These are phyloP conservation scores for Penicillium sumatraense DNA, from an alignment of 2,329 filamentous ascomycete species.

Conservation along the genomic window DNA sequence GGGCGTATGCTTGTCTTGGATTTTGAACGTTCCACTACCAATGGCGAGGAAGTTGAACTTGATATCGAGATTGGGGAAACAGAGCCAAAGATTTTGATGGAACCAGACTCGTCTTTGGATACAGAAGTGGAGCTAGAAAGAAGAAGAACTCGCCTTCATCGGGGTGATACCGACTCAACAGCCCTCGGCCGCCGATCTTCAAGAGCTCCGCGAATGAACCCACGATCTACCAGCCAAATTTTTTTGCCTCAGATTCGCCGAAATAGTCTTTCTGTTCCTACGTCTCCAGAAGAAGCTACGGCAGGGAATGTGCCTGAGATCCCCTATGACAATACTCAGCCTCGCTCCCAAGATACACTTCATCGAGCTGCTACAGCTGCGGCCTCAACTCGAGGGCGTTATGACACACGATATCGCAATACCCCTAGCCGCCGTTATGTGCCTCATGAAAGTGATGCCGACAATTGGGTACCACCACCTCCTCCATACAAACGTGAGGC, in stretches of 20 bases:
- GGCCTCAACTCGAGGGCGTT: slow-evolving; percentile 70
- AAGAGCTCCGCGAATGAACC: slow-evolving; percentile 27
- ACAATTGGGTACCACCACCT: slow-evolving; percentile 86
- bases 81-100: slow-evolving; percentile 71
- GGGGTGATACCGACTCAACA: slow-evolving; percentile 53
- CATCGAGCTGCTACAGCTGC: slow-evolving; percentile 75
- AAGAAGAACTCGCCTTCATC: slow-evolving; percentile 70
- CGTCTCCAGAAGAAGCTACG: slow-evolving; percentile 25
- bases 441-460: slow-evolving; percentile 84
- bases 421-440: slow-evolving; percentile 58
- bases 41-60: slow-evolving; percentile 63
- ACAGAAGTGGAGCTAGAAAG: slow-evolving; percentile 79
- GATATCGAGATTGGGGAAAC: slow-evolving; percentile 75
- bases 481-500: slow-evolving; percentile 67
- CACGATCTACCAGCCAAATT: slow-evolving; percentile 28
- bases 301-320: slow-evolving; percentile 60
- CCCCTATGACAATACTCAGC: slow-evolving; percentile 74
- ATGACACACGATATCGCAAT: slow-evolving; percentile 56
- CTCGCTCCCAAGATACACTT: slow-evolving; percentile 71
- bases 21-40: slow-evolving; percentile 66
- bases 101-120: slow-evolving; percentile 74
- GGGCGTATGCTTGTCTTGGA: slow-evolving; percentile 74
- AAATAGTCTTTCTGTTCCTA: slow-evolving; percentile 34
- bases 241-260: slow-evolving; percentile 21
- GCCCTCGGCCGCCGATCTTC: slow-evolving; percentile 28